A percentile compares a stretch with the other conserved stretches of the same genome.
These are phyloP conservation scores for Pachysandra terminalis DNA, from an alignment of 164 flowering plant genomes.

Conservation along the genomic window DNA sequence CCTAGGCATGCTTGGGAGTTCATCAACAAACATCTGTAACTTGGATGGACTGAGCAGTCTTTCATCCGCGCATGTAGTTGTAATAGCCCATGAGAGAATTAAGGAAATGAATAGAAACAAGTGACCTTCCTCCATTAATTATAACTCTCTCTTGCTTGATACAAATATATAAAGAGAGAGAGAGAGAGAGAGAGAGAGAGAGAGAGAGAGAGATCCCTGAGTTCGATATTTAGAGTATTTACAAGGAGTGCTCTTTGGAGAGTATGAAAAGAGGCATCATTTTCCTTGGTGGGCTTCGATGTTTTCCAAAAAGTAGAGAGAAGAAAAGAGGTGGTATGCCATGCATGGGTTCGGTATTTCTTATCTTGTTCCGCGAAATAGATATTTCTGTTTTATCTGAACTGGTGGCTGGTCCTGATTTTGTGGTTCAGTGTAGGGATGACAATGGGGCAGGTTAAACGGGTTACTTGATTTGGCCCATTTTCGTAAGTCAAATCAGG, in stretches of 20 bases:
- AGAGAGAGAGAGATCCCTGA: not conserved
- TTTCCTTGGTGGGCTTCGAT: not conserved
- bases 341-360: no score
- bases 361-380: no score
- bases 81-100: not conserved
- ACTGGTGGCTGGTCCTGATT: no score
- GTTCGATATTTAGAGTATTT: not conserved
- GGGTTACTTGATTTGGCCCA: no score
- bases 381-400: no score
- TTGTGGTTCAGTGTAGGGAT: no score
- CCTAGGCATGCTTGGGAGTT: slow-evolving; percentile 70
- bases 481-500: no score
- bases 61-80: slow-evolving; percentile 8
- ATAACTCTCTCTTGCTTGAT: not conserved
- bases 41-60: slow-evolving; percentile 29
- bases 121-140: not conserved
- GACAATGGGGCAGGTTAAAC: no score
- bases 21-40: slow-evolving; percentile 77
- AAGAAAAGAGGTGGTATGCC: no score
- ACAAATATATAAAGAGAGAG: no score
- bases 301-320: not conserved
- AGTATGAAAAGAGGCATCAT: not conserved
- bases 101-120: not conserved
- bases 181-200: no score
- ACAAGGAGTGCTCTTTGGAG: not conserved